Conservation (phyloP, 805 yeast species). For the Myxozyma geophila region DNA sequence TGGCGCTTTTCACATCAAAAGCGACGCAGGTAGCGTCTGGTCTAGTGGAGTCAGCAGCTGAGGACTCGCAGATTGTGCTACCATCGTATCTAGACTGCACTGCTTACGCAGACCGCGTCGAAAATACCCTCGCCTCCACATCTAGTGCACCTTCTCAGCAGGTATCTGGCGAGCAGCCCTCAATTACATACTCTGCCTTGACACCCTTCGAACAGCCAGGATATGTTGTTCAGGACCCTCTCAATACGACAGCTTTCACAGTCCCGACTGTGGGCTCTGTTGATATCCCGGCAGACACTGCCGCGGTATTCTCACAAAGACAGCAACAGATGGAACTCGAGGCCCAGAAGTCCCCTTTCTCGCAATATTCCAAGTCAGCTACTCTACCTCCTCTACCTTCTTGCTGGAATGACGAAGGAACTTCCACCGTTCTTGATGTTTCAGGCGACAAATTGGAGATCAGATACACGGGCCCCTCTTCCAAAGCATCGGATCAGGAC, state of each 20-base stretch:
- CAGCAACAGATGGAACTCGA: slow-evolving; percentile 11
- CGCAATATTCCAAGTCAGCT: not conserved
- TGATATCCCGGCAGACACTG: slow-evolving; percentile 1
- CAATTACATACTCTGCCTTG: not conserved
- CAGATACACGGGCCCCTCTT: slow-evolving; percentile 17
- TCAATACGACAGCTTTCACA: slow-evolving; percentile 1
- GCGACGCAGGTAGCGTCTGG: not conserved
- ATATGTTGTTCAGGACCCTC: slow-evolving; percentile 9
- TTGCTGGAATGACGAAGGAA: slow-evolving; percentile 28
- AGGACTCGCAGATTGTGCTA: not conserved
- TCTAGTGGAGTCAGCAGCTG: not conserved
- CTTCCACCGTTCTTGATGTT: slow-evolving; percentile 23
- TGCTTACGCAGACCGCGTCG: slow-evolving; percentile 17
- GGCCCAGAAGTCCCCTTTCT: not conserved
- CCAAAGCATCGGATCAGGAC: slow-evolving; percentile 33
- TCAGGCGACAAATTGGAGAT: slow-evolving; percentile 27
- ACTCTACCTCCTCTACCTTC: slow-evolving; percentile 29
- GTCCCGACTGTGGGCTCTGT: slow-evolving; percentile 18
- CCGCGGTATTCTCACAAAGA: slow-evolving; percentile 4
- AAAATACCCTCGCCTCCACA: slow-evolving; percentile 4
- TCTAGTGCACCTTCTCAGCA: not conserved
- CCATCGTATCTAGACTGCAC: slow-evolving; percentile 18
- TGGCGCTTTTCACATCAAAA: slow-evolving; percentile 11
- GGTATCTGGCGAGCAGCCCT: not conserved
- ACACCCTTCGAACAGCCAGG: slow-evolving; percentile 3